Base-by-base conservation (phyloP, 2,329 filamentous ascomycete species). In the Mariannaea sp. region DNA sequence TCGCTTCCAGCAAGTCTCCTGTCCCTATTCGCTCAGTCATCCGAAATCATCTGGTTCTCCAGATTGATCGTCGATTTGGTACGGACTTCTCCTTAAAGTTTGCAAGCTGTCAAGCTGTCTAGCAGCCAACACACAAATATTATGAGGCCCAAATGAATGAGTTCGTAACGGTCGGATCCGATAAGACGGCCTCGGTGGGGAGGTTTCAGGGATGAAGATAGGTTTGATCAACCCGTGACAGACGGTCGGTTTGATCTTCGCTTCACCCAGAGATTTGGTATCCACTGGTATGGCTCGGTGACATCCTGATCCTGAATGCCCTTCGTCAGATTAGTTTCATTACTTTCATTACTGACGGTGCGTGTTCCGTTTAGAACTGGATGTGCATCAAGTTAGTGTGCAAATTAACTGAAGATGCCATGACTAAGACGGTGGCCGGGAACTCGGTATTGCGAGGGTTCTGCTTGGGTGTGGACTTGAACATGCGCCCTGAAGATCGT, bases 311-410 rank as follows among this genome's bases (percentile, higher is more conserved):
- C 59, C 53, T n/a, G n/a, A n/a, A n/a, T n/a, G n/a, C n/a, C n/a
- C n/a, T n/a, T n/a, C n/a, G n/a, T n/a, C n/a, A n/a, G n/a, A n/a
- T n/a, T n/a, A n/a, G n/a, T n/a, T n/a, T n/a, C n/a, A n/a, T n/a
- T n/a, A n/a, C n/a, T n/a, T n/a, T n/a, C n/a, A n/a, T n/a, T n/a
- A n/a, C 48, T 32, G 16, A 20, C 49, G 30, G 36, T 36, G 43
- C 29, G 8, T 14, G 10, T 35, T 53, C 62, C 62, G 62, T 65
- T 65, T 65, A 55, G 60, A 61, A 65, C 62, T 24, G 57, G 62
- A 33, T 2, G 39, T 4, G 32, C n/a, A n/a, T n/a, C n/a, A n/a
- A n/a, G n/a, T n/a, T n/a, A n/a, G n/a, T 13, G 42, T 41, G 36
- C 35, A 16, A 7, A 24, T 20, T 19, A 17, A 14, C 45, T 30